phyloP scores from a whole-genome alignment of 257 asterid species.

The Solanum sitiens region DNA sequence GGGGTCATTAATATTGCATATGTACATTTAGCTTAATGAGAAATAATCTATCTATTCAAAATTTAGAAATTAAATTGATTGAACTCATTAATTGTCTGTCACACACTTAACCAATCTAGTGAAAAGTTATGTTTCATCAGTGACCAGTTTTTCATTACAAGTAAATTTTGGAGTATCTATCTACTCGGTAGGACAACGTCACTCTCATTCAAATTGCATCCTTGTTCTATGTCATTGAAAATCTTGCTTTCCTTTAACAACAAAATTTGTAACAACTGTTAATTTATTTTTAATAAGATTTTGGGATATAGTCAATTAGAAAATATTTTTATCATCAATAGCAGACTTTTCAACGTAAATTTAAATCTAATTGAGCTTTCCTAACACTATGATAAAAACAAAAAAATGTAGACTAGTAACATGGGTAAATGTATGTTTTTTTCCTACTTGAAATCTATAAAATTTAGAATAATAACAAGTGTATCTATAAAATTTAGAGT shows the following conservation, averaged over 20 bases:
- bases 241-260: background rate
- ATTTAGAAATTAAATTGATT: constrained; percentile 3
- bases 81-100: constrained; percentile 1
- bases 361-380: background rate
- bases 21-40: background rate
- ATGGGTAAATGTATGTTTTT: background rate
- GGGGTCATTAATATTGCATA: background rate
- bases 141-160: background rate
- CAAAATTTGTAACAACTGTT: no score
- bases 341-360: no score
- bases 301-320: background rate
- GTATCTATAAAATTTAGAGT: background rate
- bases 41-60: background rate
- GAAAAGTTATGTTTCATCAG: background rate
- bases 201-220: background rate
- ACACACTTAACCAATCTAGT: background rate
- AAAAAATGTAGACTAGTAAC: background rate
- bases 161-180: background rate
- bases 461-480: background rate
- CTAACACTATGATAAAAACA: background rate
- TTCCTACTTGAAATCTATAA: background rate
- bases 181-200: background rate
- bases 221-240: background rate
- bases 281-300: no score
- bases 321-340: no score